These are phyloP conservation scores for Rubroboletus satanas DNA, from an alignment of 768 basidiomycete genomes.

Conservation along the genomic window DNA sequence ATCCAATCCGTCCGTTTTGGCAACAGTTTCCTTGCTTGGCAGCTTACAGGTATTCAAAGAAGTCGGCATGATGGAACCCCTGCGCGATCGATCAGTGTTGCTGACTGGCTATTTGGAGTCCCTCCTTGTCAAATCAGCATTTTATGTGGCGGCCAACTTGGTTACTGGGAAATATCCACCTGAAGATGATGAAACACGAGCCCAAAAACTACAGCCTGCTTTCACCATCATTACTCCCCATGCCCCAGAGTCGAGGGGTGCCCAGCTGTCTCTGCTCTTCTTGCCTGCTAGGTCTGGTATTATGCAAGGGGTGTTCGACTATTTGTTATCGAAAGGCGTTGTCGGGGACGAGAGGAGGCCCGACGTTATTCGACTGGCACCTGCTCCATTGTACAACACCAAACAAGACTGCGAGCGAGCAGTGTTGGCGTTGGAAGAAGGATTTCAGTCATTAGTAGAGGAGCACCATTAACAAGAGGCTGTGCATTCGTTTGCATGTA, in stretches of 20 bases:
- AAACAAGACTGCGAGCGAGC: constrained; percentile 72
- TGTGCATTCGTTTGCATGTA: constrained; percentile 3
- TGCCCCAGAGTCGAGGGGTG: constrained; percentile 64
- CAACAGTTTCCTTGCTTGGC: constrained; percentile 76
- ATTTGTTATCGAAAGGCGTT: constrained; percentile 66
- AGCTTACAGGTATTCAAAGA: constrained; percentile 77
- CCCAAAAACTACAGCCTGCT: constrained; percentile 29
- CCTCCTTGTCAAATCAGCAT: constrained; percentile 56
- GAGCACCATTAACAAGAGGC: constrained; percentile 6
- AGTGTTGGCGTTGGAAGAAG: constrained; percentile 60
- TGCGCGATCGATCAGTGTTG: constrained; percentile 65
- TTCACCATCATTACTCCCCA: constrained; percentile 94
- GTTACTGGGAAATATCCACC: constrained; percentile 29
- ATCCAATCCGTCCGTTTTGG: constrained; percentile 87
- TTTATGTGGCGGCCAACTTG: constrained; percentile 50
- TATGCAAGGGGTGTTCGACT: constrained; percentile 69
- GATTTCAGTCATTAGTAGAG: constrained; percentile 35
- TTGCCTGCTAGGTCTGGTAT: constrained; percentile 50
- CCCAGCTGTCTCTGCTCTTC: constrained; percentile 85
- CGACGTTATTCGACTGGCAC: constrained; percentile 87
- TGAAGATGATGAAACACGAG: constrained; percentile 16
- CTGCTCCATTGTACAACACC: constrained; percentile 84
- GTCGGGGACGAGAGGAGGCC: constrained; percentile 91
- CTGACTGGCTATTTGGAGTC: constrained; percentile 72
- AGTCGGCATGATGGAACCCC: constrained; percentile 65